Evolutionary conservation across 805 yeast genomes (phyloP).

Genomic region (Ogataea paradorogensis): DNA sequence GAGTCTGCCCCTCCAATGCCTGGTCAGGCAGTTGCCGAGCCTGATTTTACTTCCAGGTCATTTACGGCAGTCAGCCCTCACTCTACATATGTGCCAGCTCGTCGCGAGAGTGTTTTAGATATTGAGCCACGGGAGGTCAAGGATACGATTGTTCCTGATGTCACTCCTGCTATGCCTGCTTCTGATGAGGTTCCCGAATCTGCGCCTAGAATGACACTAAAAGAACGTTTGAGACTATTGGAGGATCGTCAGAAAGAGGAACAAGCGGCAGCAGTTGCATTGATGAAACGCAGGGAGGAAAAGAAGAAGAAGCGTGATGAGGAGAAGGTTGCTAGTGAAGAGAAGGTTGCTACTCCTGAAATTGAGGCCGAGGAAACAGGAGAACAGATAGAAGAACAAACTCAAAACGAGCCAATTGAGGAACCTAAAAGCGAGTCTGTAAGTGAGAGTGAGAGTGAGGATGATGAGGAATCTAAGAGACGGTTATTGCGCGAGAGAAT

Average conservation of each 20-base stretch:
- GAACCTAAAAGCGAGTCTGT: conserved; percentile 51
- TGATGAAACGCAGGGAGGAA: conserved; percentile 49
- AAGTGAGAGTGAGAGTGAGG: conserved; percentile 55
- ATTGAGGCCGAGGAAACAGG: conserved; percentile 28
- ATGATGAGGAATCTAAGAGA: conserved; percentile 73
- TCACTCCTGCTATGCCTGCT: conserved; percentile 10
- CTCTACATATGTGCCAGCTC: conserved; percentile 53
- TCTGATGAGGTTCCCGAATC: conserved; percentile 35
- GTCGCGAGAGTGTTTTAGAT: not conserved
- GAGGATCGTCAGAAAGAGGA: conserved; percentile 82
- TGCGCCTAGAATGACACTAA: conserved; percentile 74
- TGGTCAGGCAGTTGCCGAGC: conserved; percentile 25
- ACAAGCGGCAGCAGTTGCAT: conserved; percentile 62
- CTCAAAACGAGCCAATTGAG: conserved; percentile 34
- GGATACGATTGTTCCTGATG: conserved; percentile 1
- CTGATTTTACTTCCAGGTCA: conserved; percentile 52
- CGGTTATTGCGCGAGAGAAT: conserved; percentile 82
- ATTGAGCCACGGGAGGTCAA: not conserved
- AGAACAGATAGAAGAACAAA: conserved; percentile 20
- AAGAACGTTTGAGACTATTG: conserved; percentile 80
- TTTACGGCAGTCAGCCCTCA: conserved; percentile 54
- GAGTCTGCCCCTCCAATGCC: conserved; percentile 42
- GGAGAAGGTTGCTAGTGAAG: conserved; percentile 26
- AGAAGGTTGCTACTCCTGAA: conserved; percentile 7
- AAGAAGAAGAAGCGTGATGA: conserved; percentile 38